Evolutionary conservation across 192 early-diverging fungal genomes (phyloP), one percentile per base, ranked within the genome.

Genomic region (Entophlyctis luteolus): DNA sequence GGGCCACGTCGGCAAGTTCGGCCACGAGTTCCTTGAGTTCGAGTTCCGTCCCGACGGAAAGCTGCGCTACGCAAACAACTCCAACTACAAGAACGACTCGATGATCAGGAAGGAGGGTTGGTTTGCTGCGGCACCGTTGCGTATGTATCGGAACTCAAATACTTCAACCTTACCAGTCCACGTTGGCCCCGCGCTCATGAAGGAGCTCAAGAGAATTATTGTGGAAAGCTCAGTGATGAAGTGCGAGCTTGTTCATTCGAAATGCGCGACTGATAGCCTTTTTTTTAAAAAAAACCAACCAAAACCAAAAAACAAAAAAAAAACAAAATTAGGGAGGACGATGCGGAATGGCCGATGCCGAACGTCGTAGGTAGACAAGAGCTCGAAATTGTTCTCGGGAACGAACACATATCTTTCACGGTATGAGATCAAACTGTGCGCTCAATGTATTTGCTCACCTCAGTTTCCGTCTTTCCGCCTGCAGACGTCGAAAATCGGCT

Each of bases 1-100:
- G 14, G 58, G 96, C 4, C 94, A 98, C 72, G 86, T 85, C 62
- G 96, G 96, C 33, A 85, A 92, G 63, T 96, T 93, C 79, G 96
- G 96, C 31, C 95, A 99, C 80, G 96, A 99, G 86, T 99, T 98
- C 76, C 85, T 99, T 35, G 93, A 96, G 73, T 99, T 98, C 72
- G 96, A 99, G 78, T 88, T 98, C 58, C 78, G 88, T 62, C 80
- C 84, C 6, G 88, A 92, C 47, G 94, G 94, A 25, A 82, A 85
- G 38, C 91, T 95, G 50, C 86, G 92, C 55, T 99, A 99, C 77
- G 92, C 94, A 50, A 99, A 99, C 82, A 91, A 95, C 81, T 95
- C 94, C 25, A 95, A 95, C 72, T 99, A 99, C 80, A 89, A 95
- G 68, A 93, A 95, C 66, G 96, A 98, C 75, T 90, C 89, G 34